phyloP scores from a whole-genome alignment of 2,329 filamentous ascomycete genomes.

The Phyllosticta citribraziliensis region DNA sequence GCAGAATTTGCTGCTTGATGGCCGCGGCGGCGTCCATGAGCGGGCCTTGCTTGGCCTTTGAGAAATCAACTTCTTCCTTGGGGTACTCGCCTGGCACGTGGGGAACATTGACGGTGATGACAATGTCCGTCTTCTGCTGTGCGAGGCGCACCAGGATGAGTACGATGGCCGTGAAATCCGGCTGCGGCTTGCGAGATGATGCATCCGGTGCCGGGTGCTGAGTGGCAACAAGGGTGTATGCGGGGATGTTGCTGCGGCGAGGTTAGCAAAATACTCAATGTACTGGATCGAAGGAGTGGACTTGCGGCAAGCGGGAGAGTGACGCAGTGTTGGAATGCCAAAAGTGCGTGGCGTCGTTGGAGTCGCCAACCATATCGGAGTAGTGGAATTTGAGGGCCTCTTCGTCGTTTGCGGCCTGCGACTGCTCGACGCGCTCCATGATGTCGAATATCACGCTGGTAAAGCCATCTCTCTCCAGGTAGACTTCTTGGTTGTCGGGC shows the following conservation, averaged over 20 bases:
- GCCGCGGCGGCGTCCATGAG: conserved; percentile 52
- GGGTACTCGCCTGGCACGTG: conserved; percentile 67
- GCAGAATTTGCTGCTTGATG: conserved; percentile 61
- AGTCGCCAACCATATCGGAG: conserved; percentile 33
- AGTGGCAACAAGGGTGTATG: conserved; percentile 59
- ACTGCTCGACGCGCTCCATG: conserved; percentile 63
- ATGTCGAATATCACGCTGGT: conserved; percentile 87
- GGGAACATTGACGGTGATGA: conserved; percentile 82
- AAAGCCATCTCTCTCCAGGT: conserved; percentile 72
- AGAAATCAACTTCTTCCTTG: conserved; percentile 60
- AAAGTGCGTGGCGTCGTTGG: conserved; percentile 25
- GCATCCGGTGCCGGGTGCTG: conserved; percentile 31
- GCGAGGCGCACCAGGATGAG: conserved; percentile 69
- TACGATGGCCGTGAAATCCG: conserved; percentile 61
- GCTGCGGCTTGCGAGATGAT: conserved; percentile 17
- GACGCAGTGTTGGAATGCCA: conserved; percentile 21
- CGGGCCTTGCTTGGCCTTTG: conserved; percentile 55
- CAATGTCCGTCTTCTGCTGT: conserved; percentile 62
- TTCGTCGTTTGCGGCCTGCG: conserved; percentile 53
- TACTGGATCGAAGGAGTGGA: not conserved
- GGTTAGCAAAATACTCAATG: not conserved
- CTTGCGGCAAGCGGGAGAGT: conserved; percentile 30
- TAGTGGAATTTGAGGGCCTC: conserved; percentile 49
- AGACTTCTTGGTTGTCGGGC: conserved; percentile 86
- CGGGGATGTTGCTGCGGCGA: conserved; percentile 38